Conservation (phyloP, 2,329 filamentous ascomycete genomes). For the Scedosporium aurantiacum region DNA sequence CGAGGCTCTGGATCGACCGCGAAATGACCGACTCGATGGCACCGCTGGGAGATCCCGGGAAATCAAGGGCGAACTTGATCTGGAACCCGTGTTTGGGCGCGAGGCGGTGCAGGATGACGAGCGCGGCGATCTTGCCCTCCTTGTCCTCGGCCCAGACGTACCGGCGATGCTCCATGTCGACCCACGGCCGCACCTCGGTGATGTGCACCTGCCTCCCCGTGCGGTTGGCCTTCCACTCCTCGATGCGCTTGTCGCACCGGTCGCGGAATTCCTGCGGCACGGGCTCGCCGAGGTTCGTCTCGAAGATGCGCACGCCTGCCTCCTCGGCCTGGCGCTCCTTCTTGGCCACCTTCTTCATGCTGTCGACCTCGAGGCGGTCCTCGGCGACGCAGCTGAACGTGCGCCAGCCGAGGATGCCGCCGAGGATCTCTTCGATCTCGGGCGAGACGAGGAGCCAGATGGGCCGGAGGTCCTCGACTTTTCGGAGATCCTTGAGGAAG, state of each 20-base stretch:
- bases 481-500: conserved; percentile 65
- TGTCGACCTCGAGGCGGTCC: conserved; percentile 73
- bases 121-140: conserved; percentile 58
- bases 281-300: conserved; percentile 52
- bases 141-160: conserved; percentile 75
- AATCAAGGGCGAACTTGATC: conserved; percentile 92
- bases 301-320: conserved; percentile 71
- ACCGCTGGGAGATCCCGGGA: conserved; percentile 75
- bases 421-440: conserved; percentile 70
- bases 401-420: conserved; percentile 72
- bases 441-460: conserved; percentile 81
- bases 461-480: conserved; percentile 59
- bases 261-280: conserved; percentile 48
- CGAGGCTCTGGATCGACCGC: conserved; percentile 22
- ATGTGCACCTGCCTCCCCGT: conserved; percentile 81
- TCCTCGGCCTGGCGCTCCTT: conserved; percentile 74
- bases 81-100: conserved; percentile 78
- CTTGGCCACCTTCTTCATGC: conserved; percentile 54
- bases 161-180: conserved; percentile 69
- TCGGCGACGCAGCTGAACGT: conserved; percentile 82
- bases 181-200: conserved; percentile 82
- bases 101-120: conserved; percentile 77
- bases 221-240: conserved; percentile 68
- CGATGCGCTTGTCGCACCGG: conserved; percentile 61
- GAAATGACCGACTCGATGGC: conserved; percentile 77